These are phyloP conservation scores for Pseudogymnoascus sp. DNA, from an alignment of 2,329 filamentous ascomycete genomes.

Conservation along the genomic window DNA sequence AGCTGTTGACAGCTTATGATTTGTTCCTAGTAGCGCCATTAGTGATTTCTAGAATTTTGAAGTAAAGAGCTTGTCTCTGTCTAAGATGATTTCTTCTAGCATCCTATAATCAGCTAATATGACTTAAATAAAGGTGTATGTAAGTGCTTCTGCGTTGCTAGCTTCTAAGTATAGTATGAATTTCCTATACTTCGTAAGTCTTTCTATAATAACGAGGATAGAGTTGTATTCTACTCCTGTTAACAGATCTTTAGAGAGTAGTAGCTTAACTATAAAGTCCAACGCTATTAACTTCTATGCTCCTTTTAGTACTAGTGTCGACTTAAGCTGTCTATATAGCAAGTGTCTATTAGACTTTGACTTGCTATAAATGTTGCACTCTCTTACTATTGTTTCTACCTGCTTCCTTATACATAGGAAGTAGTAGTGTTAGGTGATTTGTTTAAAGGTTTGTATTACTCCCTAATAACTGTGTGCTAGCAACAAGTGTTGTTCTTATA, in stretches of 20 bases:
- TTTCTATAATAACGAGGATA: too few species aligned
- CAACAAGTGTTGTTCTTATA: not conserved
- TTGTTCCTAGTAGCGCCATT: not conserved
- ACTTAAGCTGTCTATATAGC: not conserved
- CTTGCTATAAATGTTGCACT: not conserved
- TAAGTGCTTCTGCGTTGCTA: not conserved
- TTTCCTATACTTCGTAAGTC: too few species aligned
- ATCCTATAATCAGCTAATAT: constrained; percentile 4
- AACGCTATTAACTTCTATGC: not conserved
- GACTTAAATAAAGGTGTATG: not conserved
- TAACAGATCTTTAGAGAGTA: too few species aligned
- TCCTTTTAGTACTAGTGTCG: not conserved
- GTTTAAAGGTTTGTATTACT: not conserved
- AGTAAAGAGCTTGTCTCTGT: constrained; percentile 15
- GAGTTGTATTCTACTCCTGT: too few species aligned
- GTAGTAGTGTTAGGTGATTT: not conserved
- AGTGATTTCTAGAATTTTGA: constrained; percentile 10
- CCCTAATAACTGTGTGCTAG: not conserved
- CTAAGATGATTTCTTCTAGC: constrained; percentile 13
- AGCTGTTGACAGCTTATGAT: constrained; percentile 11
- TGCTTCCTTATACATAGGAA: not conserved
- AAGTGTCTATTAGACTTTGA: not conserved
- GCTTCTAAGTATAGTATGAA: too few species aligned
- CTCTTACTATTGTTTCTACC: not conserved
- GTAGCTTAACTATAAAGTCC: too few species aligned